phyloP scores from a whole-genome alignment of 1,284 basidiomycete species.

The Malassezia arunalokei region DNA sequence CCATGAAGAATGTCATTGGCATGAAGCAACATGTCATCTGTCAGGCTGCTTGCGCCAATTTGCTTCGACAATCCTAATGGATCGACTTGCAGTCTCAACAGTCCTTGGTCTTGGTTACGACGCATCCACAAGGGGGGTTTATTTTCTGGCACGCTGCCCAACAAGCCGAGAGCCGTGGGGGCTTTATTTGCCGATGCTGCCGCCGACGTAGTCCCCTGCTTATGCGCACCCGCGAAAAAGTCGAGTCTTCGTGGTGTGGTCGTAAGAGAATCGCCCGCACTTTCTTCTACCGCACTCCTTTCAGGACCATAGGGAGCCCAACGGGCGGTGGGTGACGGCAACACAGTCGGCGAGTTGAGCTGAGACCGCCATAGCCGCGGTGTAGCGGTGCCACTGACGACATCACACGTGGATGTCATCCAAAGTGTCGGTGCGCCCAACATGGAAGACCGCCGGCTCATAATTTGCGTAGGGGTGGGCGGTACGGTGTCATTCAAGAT shows the following conservation, averaged over 20 bases:
- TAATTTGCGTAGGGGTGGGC: conserved; percentile 1
- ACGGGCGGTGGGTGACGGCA: background rate
- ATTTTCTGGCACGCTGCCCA: too few relatives aligned
- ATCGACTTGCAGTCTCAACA: too few relatives aligned
- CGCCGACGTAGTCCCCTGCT: too few relatives aligned
- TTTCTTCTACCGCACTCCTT: too few relatives aligned
- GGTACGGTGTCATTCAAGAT: background rate
- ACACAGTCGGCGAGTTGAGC: background rate
- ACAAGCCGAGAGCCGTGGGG: too few relatives aligned
- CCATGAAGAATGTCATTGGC: background rate
- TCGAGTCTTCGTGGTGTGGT: too few relatives aligned
- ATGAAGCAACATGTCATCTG: background rate
- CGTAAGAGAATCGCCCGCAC: too few relatives aligned
- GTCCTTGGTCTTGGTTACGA: too few relatives aligned
- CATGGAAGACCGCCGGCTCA: conserved; percentile 3
- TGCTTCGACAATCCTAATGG: background rate
- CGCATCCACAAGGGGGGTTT: too few relatives aligned
- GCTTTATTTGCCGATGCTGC: too few relatives aligned
- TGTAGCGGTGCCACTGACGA: background rate
- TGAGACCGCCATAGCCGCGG: background rate
- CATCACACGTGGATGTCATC: conserved; percentile 7
- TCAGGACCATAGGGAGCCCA: too few relatives aligned
- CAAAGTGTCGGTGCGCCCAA: conserved; percentile 8
- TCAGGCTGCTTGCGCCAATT: background rate
- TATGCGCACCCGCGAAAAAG: too few relatives aligned